A percentile compares a stretch with the other conserved stretches of the same genome.
These are phyloP conservation scores for Heliamphora pulchella DNA, from an alignment of 179 eudicot species.

Conservation along the genomic window DNA sequence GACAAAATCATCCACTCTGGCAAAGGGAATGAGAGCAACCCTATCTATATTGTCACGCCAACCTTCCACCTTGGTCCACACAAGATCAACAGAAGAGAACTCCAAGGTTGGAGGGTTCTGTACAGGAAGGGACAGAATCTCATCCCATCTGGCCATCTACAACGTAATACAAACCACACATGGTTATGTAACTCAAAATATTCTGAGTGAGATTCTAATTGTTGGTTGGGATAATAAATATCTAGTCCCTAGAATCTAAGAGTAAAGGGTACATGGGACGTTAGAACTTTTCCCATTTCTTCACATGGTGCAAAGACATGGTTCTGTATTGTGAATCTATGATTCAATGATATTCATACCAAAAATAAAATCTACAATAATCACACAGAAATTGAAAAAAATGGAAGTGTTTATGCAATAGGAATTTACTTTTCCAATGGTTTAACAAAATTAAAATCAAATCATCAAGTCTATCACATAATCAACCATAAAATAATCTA, in stretches of 20 bases:
- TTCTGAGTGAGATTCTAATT: background rate
- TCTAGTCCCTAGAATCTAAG: background rate
- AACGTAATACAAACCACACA: conserved; percentile 1
- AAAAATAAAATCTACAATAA: too few species aligned
- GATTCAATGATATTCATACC: too few species aligned
- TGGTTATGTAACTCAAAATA: background rate
- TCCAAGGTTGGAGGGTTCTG: conserved; percentile 81
- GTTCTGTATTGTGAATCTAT: too few species aligned
- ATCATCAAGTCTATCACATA: too few species aligned
- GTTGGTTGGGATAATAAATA: background rate
- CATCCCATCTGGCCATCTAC: conserved; percentile 96
- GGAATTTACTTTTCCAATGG: too few species aligned
- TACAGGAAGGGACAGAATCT: conserved; percentile 83
- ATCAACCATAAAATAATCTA: too few species aligned
- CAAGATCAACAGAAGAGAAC: conserved; percentile 66
- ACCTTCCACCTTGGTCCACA: conserved; percentile 88
- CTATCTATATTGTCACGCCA: conserved; percentile 75
- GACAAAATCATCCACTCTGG: conserved; percentile 83
- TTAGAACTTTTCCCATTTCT: too few species aligned
- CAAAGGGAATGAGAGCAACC: conserved; percentile 83
- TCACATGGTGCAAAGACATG: too few species aligned
- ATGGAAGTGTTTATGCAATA: too few species aligned
- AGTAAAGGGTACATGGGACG: background rate
- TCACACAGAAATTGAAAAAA: too few species aligned
- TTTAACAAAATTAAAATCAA: too few species aligned